Evolutionary conservation across 108 stramenopile species (phyloP).

Genomic region (Asterionellopsis glacialis): DNA sequence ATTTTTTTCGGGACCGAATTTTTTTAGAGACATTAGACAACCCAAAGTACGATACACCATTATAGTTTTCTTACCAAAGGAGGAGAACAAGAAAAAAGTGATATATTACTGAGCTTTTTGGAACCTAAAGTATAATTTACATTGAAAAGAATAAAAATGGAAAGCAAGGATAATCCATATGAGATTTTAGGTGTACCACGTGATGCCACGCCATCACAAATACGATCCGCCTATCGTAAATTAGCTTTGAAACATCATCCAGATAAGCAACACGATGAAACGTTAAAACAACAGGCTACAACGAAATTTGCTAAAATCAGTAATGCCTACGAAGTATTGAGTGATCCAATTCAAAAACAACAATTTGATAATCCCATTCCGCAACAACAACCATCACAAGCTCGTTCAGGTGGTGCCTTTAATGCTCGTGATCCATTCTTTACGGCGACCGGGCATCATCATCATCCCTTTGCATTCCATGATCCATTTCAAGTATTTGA

Average conservation of each 20-base stretch:
- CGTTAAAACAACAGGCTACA: slow-evolving; percentile 17
- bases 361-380: slow-evolving; percentile 47
- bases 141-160: slow-evolving; percentile 18
- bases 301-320: slow-evolving; percentile 61
- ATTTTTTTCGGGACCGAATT: too few species aligned
- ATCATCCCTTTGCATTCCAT: slow-evolving; percentile 30
- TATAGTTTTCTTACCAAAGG: too few species aligned
- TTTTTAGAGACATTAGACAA: too few species aligned
- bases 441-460: neutral
- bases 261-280: slow-evolving; percentile 54
- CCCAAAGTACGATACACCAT: too few species aligned
- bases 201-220: slow-evolving; percentile 66
- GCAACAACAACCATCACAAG: slow-evolving; percentile 1
- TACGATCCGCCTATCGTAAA: slow-evolving; percentile 83
- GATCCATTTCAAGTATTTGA: slow-evolving; percentile 55
- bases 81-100: too few species aligned
- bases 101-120: too few species aligned
- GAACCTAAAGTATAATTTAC: too few species aligned
- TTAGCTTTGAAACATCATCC: slow-evolving; percentile 60
- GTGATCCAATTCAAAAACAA: slow-evolving; percentile 57
- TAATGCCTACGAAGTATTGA: slow-evolving; percentile 87
- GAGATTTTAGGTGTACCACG: slow-evolving; percentile 69
- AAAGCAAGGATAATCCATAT: slow-evolving; percentile 65
- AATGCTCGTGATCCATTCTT: neutral
- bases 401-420: neutral